Evolutionary conservation across 2,329 filamentous ascomycete genomes (phyloP).

Genomic region (Neofusicoccum cordaticola): DNA sequence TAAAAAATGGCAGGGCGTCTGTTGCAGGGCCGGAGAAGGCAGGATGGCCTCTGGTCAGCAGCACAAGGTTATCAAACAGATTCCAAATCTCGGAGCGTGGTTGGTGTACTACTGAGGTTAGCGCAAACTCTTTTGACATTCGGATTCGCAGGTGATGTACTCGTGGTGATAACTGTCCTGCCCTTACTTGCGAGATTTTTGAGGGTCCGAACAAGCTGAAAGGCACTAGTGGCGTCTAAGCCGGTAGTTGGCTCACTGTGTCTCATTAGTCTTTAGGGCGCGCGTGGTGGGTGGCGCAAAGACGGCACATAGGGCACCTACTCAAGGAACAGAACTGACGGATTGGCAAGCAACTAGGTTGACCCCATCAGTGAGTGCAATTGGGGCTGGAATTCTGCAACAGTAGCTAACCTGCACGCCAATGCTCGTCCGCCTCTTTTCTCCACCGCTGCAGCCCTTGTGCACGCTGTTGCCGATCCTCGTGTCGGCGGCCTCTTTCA

Average conservation of each 20-base stretch:
- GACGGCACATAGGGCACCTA: not conserved
- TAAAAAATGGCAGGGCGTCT: conserved; percentile 64
- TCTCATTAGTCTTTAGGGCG: not conserved
- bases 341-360: conserved; percentile 64
- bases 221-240: conserved; percentile 73
- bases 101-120: conserved; percentile 55
- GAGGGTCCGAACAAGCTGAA: conserved; percentile 68
- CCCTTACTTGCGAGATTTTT: conserved; percentile 67
- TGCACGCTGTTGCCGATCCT: conserved; percentile 68
- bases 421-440: conserved; percentile 73
- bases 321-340: conserved; percentile 73
- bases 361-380: not conserved
- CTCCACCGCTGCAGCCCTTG: conserved; percentile 74
- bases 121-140: not conserved
- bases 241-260: conserved; percentile 68
- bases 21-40: conserved; percentile 64
- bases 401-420: conserved; percentile 59
- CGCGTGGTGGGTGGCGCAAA: not conserved
- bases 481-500: conserved; percentile 76
- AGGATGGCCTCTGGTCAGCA: conserved; percentile 65
- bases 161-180: conserved; percentile 69
- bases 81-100: conserved; percentile 78
- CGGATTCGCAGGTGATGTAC: conserved; percentile 4
- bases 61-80: conserved; percentile 68
- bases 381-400: not conserved